These are phyloP conservation scores for Zygnema circumcarinatum DNA, from an alignment of 139 green algal genomes.

Conservation along the genomic window DNA sequence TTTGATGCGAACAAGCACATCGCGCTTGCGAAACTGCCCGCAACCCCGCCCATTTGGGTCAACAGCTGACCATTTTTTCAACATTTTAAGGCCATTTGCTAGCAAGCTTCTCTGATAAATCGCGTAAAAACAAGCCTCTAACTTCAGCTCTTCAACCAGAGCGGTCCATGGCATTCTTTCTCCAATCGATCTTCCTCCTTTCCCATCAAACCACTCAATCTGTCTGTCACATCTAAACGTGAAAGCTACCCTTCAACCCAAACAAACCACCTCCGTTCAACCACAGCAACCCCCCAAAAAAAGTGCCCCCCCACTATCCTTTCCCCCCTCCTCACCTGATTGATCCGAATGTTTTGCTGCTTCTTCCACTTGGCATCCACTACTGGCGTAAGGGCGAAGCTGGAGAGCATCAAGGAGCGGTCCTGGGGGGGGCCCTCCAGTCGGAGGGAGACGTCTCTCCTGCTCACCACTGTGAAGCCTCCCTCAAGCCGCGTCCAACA, in stretches of 20 bases:
- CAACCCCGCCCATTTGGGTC: background rate
- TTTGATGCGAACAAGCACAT: background rate
- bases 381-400: background rate
- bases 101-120: background rate
- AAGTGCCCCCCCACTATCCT: background rate
- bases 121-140: background rate
- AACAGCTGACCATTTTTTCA: background rate
- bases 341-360: constrained; percentile 22
- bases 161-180: no score
- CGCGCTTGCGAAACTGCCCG: constrained; percentile 23
- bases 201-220: no score
- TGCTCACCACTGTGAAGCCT: constrained; percentile 18
- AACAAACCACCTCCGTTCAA: no score
- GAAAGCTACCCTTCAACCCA: no score
- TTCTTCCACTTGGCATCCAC: background rate
- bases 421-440: background rate
- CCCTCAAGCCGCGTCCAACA: constrained; percentile 41
- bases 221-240: no score
- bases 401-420: background rate
- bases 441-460: background rate
- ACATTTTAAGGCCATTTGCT: background rate
- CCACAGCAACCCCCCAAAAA: no score
- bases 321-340: background rate
- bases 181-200: no score
- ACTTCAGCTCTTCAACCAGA: no score